These are phyloP conservation scores for Pythium aristosporum DNA, from an alignment of 352 stramenopile genomes.

Conservation along the genomic window DNA sequence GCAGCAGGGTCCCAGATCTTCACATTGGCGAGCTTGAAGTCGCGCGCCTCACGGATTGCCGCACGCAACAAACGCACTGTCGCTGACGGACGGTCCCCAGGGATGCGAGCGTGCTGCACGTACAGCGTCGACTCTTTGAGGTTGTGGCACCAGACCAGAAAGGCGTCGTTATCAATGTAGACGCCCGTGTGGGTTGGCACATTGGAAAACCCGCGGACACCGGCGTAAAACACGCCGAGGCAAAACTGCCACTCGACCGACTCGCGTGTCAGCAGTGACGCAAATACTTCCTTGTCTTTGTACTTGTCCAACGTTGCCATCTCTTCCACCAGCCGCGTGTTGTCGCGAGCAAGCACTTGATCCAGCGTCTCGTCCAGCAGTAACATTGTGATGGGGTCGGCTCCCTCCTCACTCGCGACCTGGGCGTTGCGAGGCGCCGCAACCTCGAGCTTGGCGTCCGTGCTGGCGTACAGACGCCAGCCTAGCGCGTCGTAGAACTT, in stretches of 20 bases:
- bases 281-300: conserved; percentile 42
- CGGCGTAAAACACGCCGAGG: conserved; percentile 53
- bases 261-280: conserved; percentile 41
- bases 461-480: conserved; percentile 47
- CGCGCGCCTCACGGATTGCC: conserved; percentile 5
- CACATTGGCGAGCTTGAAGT: conserved; percentile 2
- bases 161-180: conserved; percentile 33
- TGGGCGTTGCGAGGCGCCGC: neutral
- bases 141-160: conserved; percentile 60
- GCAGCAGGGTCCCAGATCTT: conserved; percentile 59
- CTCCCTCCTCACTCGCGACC: neutral
- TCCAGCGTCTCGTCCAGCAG: conserved; percentile 42
- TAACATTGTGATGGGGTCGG: conserved; percentile 2
- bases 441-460: conserved; percentile 35
- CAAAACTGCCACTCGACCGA: conserved; percentile 71
- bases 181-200: conserved; percentile 44
- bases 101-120: conserved; percentile 39
- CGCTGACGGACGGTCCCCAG: conserved; percentile 17
- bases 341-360: conserved; percentile 38
- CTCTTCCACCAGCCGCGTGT: conserved; percentile 23
- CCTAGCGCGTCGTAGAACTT: conserved; percentile 58
- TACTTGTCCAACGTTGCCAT: conserved; percentile 24
- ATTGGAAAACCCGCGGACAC: conserved; percentile 28
- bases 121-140: conserved; percentile 52
- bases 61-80: conserved; percentile 26